Evolutionary conservation across 345 rosid genomes (phyloP).

Genomic region (Clarkia xantiana): DNA sequence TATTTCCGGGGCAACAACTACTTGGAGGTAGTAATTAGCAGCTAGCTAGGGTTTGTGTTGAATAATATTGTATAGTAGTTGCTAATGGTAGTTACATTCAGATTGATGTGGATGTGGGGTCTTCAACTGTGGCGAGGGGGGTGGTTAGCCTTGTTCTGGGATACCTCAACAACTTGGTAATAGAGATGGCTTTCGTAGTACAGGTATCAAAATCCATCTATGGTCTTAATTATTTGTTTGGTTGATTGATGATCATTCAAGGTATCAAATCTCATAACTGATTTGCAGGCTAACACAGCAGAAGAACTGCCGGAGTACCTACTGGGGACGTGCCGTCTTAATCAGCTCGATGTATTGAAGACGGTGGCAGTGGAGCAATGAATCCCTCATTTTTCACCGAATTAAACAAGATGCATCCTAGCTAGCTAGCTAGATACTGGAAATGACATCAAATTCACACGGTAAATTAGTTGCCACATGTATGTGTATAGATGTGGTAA

Average conservation of each 20-base stretch:
- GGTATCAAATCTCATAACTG: no score
- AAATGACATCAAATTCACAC: no score
- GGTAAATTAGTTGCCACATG: no score
- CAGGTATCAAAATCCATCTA: constrained; percentile 29
- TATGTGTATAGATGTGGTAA: no score
- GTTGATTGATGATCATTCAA: no score
- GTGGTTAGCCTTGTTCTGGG: constrained; percentile 72
- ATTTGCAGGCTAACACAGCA: constrained; percentile 55
- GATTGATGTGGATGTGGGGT: constrained; percentile 74
- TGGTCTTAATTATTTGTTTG: no score
- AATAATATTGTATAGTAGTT: no score
- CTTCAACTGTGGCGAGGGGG: constrained; percentile 86
- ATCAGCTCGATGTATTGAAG: constrained; percentile 51
- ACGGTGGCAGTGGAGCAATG: constrained; percentile 23
- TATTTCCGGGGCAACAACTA: constrained; percentile 66
- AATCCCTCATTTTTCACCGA: no score
- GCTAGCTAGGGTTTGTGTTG: background rate
- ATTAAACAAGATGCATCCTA: no score
- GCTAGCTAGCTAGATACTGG: no score
- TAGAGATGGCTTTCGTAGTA: constrained; percentile 88
- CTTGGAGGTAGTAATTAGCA: constrained; percentile 62
- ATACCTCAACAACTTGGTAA: constrained; percentile 67
- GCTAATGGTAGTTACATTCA: no score
- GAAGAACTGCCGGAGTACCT: constrained; percentile 86
- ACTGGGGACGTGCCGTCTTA: constrained; percentile 75